These are phyloP conservation scores for Dalechampia spathulata DNA, from an alignment of 441 rosid species.

Conservation along the genomic window DNA sequence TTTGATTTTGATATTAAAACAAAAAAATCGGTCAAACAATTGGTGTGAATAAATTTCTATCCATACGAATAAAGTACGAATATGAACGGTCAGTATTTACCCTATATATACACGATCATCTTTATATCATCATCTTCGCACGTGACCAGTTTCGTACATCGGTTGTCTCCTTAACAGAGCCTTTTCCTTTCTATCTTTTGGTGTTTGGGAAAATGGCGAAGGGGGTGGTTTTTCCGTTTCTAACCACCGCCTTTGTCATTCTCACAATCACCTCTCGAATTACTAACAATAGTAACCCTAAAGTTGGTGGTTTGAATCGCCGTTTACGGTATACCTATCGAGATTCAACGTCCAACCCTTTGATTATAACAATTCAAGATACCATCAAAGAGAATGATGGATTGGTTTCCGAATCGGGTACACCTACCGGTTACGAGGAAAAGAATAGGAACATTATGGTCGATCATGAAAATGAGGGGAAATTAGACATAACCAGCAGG, in stretches of 20 bases:
- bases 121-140: too few species aligned
- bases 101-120: too few species aligned
- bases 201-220: slow-evolving; percentile 34
- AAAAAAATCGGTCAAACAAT: too few species aligned
- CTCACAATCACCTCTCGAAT: slow-evolving; percentile 19
- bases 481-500: slow-evolving; percentile 45
- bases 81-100: too few species aligned
- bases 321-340: slow-evolving; percentile 38
- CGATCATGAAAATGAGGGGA: slow-evolving; percentile 28
- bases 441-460: neutral
- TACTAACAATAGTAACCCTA: slow-evolving; percentile 3
- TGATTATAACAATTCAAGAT: slow-evolving; percentile 36
- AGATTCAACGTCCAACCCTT: slow-evolving; percentile 43
- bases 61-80: too few species aligned
- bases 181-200: neutral
- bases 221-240: slow-evolving; percentile 48
- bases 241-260: slow-evolving; percentile 31
- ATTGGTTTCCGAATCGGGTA: neutral
- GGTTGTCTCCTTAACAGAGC: neutral
- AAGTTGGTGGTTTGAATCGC: slow-evolving; percentile 19
- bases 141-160: too few species aligned
- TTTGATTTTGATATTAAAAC: too few species aligned
- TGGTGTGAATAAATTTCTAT: too few species aligned
- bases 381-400: slow-evolving; percentile 16
- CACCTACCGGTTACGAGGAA: neutral